Evolutionary conservation across 495 filamentous ascomycete species (phyloP).

Genomic region (Penicillium diatomitis): DNA sequence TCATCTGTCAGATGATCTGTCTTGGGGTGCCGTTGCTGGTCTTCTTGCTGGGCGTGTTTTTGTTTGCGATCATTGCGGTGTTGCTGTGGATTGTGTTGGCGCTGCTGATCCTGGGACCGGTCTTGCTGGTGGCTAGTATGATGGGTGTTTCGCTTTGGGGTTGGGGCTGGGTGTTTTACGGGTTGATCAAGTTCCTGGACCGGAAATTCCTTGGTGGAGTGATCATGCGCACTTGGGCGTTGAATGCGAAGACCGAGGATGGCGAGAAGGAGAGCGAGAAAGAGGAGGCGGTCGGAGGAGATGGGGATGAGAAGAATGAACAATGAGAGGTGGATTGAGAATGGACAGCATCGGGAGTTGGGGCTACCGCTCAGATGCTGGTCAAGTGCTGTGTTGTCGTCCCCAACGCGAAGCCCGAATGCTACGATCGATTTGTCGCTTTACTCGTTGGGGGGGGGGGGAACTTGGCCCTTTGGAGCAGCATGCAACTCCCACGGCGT

Average conservation of each 20-base stretch:
- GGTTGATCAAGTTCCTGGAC: slow-evolving; percentile 28
- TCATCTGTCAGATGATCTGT: slow-evolving; percentile 30
- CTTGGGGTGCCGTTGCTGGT: slow-evolving; percentile 30
- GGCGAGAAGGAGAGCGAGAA: slow-evolving; percentile 1
- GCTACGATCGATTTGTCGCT: no score
- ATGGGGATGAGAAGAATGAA: not conserved
- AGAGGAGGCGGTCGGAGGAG: not conserved
- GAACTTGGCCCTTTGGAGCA: no score
- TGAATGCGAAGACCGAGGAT: slow-evolving; percentile 1
- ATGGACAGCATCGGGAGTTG: no score
- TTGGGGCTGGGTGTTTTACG: slow-evolving; percentile 34
- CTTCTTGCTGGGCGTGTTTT: slow-evolving; percentile 25
- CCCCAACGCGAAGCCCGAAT: no score
- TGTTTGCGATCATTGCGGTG: slow-evolving; percentile 28
- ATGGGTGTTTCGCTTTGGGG: slow-evolving; percentile 32
- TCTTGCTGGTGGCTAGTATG: slow-evolving; percentile 28
- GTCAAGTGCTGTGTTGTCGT: no score
- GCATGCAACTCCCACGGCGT: no score
- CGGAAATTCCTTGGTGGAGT: slow-evolving; percentile 25
- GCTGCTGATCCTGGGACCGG: slow-evolving; percentile 28
- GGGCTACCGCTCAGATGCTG: no score
- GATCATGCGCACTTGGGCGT: slow-evolving; percentile 24
- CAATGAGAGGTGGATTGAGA: not conserved
- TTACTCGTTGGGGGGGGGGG: no score
- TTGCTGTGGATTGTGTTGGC: slow-evolving; percentile 27